Percentiles rank a stretch among this genome's conserved stretches.
phyloP scores from a whole-genome alignment of 352 stramenopile species.

The Phytopythium vexans region DNA sequence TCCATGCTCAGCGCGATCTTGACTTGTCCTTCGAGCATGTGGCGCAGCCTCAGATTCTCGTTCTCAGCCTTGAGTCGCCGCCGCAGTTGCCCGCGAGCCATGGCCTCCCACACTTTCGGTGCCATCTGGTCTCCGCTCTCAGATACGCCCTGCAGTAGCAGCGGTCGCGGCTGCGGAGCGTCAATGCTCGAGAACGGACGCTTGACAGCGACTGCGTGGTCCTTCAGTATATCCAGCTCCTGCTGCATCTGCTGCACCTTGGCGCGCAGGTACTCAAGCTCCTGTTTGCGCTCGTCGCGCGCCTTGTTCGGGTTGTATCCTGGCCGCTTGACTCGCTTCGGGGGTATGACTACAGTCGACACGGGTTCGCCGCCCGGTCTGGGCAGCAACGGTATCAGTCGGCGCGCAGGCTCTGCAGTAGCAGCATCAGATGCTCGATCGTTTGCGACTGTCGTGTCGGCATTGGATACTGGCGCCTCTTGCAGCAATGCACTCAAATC shows the following conservation, averaged over 20 bases:
- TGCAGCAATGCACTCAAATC: no score
- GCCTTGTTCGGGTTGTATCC: conserved; percentile 29
- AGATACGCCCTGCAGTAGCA: neutral
- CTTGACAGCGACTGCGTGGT: no score
- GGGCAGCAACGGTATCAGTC: neutral
- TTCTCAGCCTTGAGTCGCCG: conserved; percentile 12
- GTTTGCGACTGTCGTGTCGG: neutral
- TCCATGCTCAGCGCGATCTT: conserved; percentile 20
- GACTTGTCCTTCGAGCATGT: conserved; percentile 16
- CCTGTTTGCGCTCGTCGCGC: conserved; percentile 15
- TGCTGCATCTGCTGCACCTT: conserved; percentile 14
- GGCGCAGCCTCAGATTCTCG: conserved; percentile 23
- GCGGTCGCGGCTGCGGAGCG: conserved; percentile 3
- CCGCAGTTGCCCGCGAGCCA: conserved; percentile 13
- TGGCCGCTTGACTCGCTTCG: conserved; percentile 6
- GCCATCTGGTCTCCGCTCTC: neutral
- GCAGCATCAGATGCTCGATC: no score
- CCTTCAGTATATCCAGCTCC: conserved; percentile 13
- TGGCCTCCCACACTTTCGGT: conserved; percentile 16
- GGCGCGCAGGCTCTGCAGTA: no score
- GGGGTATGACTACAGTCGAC: neutral
- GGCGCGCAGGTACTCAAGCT: conserved; percentile 16
- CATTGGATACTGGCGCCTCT: neutral
- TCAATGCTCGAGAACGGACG: no score
- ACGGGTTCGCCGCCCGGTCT: neutral